Conservation (phyloP, 495 filamentous ascomycete genomes). For the Neurospora africana region DNA sequence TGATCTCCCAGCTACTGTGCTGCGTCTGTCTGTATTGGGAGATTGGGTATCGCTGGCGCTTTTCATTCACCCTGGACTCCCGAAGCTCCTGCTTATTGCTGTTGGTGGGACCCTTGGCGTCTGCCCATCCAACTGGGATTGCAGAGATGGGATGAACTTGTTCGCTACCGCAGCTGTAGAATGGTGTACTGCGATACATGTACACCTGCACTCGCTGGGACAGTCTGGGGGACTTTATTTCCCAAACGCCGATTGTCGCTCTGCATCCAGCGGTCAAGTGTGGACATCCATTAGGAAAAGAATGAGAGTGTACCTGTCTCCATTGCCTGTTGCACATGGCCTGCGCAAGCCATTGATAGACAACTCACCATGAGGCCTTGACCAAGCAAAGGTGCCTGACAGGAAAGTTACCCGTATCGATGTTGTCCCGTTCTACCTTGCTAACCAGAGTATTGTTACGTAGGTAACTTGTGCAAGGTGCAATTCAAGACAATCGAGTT, state of each 20-base stretch:
- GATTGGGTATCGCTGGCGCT: constrained; percentile 5
- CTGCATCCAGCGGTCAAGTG: background rate
- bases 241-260: background rate
- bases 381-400: background rate
- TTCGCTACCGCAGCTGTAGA: background rate
- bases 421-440: background rate
- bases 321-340: background rate
- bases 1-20: constrained; percentile 6
- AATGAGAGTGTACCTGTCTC: background rate
- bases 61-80: background rate
- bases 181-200: background rate
- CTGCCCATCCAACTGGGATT: background rate
- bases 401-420: background rate
- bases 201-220: background rate
- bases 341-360: background rate
- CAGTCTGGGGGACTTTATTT: background rate
- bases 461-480: background rate
- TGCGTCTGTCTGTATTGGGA: background rate
- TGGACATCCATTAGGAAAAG: background rate
- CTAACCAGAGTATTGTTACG: background rate
- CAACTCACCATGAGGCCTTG: background rate
- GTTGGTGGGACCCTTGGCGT: constrained; percentile 11
- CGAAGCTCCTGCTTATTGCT: background rate
- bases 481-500: background rate
- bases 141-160: background rate